These are phyloP conservation scores for Davidsoniella eucalypti DNA, from an alignment of 2,329 filamentous ascomycete genomes.

Conservation along the genomic window DNA sequence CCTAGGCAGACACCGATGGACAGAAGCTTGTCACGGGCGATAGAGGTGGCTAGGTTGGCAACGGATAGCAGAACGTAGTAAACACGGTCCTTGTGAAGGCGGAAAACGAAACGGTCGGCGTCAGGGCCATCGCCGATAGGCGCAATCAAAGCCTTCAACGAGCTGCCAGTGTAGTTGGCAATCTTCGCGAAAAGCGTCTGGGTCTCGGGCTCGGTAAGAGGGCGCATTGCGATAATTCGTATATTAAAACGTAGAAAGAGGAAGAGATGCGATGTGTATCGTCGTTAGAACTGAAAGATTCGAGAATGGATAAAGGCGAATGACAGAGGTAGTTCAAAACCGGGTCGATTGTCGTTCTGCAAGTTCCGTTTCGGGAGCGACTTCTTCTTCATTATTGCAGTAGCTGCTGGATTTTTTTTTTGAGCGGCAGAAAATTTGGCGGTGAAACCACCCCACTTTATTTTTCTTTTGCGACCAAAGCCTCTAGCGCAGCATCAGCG, in stretches of 20 bases:
- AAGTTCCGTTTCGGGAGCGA: conserved; percentile 6
- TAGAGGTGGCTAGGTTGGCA: conserved; percentile 77
- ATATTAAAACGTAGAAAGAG: conserved; percentile 2
- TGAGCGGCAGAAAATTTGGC: conserved; percentile 17
- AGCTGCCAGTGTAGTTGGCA: conserved; percentile 79
- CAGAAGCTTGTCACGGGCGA: conserved; percentile 66
- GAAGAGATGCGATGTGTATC: background rate
- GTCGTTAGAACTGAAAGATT: conserved; percentile 1
- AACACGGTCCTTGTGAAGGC: conserved; percentile 64
- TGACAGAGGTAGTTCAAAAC: background rate
- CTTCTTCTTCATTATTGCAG: conserved; percentile 5
- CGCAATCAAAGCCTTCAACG: conserved; percentile 69
- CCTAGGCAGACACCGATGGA: conserved; percentile 76
- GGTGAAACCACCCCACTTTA: conserved; percentile 14
- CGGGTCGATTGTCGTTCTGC: background rate
- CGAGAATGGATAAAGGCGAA: background rate
- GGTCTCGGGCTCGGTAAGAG: conserved; percentile 64
- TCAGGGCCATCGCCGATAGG: conserved; percentile 51
- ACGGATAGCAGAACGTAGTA: conserved; percentile 86
- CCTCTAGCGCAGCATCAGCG: background rate
- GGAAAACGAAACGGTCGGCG: conserved; percentile 70
- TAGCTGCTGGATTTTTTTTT: conserved; percentile 11
- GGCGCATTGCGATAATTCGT: conserved; percentile 43
- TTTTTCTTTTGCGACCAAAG: conserved; percentile 11
- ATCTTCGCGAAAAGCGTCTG: conserved; percentile 81